phyloP scores from a whole-genome alignment of 805 yeast species.

The Candida odintsovae region DNA sequence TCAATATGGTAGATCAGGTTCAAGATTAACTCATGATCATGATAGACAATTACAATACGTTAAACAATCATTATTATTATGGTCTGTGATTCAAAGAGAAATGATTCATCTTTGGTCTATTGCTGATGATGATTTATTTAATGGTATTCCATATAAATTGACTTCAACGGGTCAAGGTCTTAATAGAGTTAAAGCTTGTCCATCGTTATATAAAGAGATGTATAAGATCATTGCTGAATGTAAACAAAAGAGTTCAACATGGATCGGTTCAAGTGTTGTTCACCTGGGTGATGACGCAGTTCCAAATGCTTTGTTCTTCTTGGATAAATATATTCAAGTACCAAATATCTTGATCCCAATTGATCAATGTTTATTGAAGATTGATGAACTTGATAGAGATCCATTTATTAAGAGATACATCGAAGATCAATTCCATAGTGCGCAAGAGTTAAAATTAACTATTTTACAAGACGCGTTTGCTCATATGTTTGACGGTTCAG shows the following conservation, averaged over 20 bases:
- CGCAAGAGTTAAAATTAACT: slow-evolving; percentile 44
- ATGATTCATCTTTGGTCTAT: slow-evolving; percentile 73
- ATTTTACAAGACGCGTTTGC: slow-evolving; percentile 37
- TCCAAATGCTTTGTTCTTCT: slow-evolving; percentile 73
- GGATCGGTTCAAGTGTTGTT: slow-evolving; percentile 80
- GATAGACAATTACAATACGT: slow-evolving; percentile 70
- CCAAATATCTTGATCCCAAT: slow-evolving; percentile 74
- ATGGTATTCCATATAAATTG: slow-evolving; percentile 47
- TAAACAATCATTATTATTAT: slow-evolving; percentile 63
- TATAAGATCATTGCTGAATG: slow-evolving; percentile 61
- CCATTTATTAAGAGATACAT: slow-evolving; percentile 44
- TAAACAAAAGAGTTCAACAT: slow-evolving; percentile 52
- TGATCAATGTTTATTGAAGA: slow-evolving; percentile 48
- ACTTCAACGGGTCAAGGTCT: slow-evolving; percentile 79
- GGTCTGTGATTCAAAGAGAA: slow-evolving; percentile 76
- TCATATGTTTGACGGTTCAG: slow-evolving; percentile 66
- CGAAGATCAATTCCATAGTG: slow-evolving; percentile 49
- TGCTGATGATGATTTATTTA: slow-evolving; percentile 67
- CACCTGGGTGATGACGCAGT: slow-evolving; percentile 82
- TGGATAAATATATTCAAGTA: slow-evolving; percentile 76
- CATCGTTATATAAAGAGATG: slow-evolving; percentile 64
- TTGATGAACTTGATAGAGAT: slow-evolving; percentile 50
- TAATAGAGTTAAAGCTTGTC: slow-evolving; percentile 71
- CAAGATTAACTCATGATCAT: slow-evolving; percentile 70
- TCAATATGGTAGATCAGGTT: slow-evolving; percentile 58